Base-by-base conservation (phyloP, 108 stramenopile genomes). In the Nitzschia sp. region DNA sequence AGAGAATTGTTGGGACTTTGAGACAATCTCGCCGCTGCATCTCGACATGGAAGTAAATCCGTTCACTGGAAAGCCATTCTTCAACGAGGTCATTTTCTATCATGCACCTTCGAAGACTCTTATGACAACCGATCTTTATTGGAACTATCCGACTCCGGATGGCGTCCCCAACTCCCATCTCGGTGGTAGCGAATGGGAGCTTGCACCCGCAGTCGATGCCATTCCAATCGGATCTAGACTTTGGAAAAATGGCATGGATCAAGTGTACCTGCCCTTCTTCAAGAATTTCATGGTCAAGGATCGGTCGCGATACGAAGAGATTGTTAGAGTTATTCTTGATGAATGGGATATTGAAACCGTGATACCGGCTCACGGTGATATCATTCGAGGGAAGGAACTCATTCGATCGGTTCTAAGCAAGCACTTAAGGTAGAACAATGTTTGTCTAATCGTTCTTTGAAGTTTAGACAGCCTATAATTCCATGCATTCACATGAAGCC, bases 171-270 rank as follows among this genome's bases (percentile, higher is more conserved):
- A 89, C 62, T 78, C 83, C 4, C 89, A 90, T 60, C 36, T 78
- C 62, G 56, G 38, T 59, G 51, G 47, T 29, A 32, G 68, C 17
- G 68, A 51, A 56, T 90, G 89, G 85, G 89, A 88, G 33, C 61
- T 90, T 23, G 93, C 93, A 11, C 93, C 93, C 3, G 46, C 68
- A 27, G 84, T 87, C 5, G 80, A 81, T 19, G 36, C 60, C 9
- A 80, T 95, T 48, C 93, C 93, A 2, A 47, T 87, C 55, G 87
- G 90, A 27, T 70, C 75, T 23, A 64, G 55, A 49, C 75, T 85
- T 62, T 87, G 87, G 81, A 93, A 93, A 54, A 70, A 88, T 33
- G 94, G 88, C 0, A 95, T 95, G 94, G 91, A 95, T 36, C 77
- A 81, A 53, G 30, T 95, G 3, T 95, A 87, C 58, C 51, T 70